phyloP scores from a whole-genome alignment of 148 eudicot genomes.

The Rheum nobile region DNA sequence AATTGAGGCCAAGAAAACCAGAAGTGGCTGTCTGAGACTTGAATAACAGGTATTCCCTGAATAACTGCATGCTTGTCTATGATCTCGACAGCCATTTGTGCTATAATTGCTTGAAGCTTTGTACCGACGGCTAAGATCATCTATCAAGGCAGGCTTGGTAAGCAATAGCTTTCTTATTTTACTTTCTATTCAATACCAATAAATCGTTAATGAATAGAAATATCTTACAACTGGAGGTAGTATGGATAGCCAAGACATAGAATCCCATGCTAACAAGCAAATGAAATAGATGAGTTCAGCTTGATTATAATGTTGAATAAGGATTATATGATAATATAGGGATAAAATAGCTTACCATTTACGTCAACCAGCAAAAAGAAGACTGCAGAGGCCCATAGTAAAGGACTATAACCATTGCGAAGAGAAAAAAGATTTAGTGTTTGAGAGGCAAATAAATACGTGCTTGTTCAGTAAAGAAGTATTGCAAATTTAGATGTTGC shows the following conservation, averaged over 20 bases:
- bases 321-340: neutral
- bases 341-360: neutral
- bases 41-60: constrained; percentile 88
- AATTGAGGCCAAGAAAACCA: constrained; percentile 80
- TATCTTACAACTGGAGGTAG: constrained; percentile 64
- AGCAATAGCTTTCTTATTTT: neutral
- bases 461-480: neutral
- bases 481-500: neutral
- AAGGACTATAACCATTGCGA: constrained; percentile 1
- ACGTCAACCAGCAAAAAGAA: constrained; percentile 8
- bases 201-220: neutral
- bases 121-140: constrained; percentile 85
- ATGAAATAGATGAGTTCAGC: neutral
- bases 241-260: constrained; percentile 63
- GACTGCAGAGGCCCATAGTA: constrained; percentile 9
- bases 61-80: constrained; percentile 79
- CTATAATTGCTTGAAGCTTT: constrained; percentile 74
- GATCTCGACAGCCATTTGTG: constrained; percentile 80
- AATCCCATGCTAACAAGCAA: constrained; percentile 50
- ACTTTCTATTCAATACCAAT: neutral
- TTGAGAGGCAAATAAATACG: neutral
- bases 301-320: neutral
- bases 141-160: constrained; percentile 17
- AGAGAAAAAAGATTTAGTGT: neutral
- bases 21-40: constrained; percentile 74